Percentiles rank a stretch among this genome's conserved stretches.
phyloP scores from a whole-genome alignment of 805 yeast genomes.

The Pichia membranifaciens region DNA sequence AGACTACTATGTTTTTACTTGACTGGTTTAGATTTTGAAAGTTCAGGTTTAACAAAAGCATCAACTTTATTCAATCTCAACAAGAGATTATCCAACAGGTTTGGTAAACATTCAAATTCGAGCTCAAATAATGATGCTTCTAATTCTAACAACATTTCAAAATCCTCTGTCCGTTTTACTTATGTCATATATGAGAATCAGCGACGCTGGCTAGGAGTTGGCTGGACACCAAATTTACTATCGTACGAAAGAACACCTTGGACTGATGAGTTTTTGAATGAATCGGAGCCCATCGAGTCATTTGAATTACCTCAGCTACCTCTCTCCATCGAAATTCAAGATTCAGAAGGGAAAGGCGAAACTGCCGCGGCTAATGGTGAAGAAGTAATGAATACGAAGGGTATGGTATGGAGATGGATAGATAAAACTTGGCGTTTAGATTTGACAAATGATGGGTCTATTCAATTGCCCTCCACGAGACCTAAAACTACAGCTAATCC shows the following conservation, averaged over 20 bases:
- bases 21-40: conserved; percentile 75
- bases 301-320: conserved; percentile 74
- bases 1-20: conserved; percentile 71
- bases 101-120: conserved; percentile 21
- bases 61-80: conserved; percentile 44
- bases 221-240: conserved; percentile 91
- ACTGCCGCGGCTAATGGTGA: conserved; percentile 39
- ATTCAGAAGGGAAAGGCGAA: background rate
- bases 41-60: conserved; percentile 29
- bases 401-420: conserved; percentile 91
- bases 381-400: conserved; percentile 31
- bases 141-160: conserved; percentile 6
- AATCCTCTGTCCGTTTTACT: conserved; percentile 65
- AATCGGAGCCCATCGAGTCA: conserved; percentile 66
- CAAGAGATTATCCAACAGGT: conserved; percentile 38
- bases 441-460: conserved; percentile 79
- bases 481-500: conserved; percentile 65
- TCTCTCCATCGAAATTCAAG: conserved; percentile 10
- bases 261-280: conserved; percentile 95
- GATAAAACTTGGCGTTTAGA: conserved; percentile 91
- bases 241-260: conserved; percentile 93
- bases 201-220: conserved; percentile 95
- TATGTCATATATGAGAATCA: conserved; percentile 92
- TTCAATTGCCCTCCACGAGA: conserved; percentile 60
- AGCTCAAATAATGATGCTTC: conserved; percentile 3